Base-by-base conservation (phyloP, 2,329 filamentous ascomycete species). In the Sporothrix curviconia region DNA sequence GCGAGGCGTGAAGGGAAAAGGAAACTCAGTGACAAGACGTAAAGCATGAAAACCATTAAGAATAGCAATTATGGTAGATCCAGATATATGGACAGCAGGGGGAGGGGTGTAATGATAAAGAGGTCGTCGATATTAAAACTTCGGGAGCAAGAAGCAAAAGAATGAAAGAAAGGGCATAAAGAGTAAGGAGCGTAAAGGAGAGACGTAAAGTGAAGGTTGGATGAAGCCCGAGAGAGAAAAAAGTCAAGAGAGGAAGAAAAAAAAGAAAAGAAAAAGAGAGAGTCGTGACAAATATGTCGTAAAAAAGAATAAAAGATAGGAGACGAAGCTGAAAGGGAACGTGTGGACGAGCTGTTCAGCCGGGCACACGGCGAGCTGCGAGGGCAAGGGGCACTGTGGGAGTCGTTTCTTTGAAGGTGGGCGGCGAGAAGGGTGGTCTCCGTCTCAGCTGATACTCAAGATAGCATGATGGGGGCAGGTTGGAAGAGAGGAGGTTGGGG, bases 41-140 rank as follows among this genome's bases (percentile, higher is more conserved):
- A 22, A 58, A 50, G 58, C 60, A 61, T 61, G 43, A 60, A 57
- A 52, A 52, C 43, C 52, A 60, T 60, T 55, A 60, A 55, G 34
- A 56, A 55, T 39, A 47, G 50, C 25, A 42, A 59, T 56, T 55
- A 60, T 37, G 46, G 34, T 15, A 30, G 49, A 36, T 32, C 39
- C 46, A 46, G 51, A 47, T 40, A 28, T 40, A 42, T 42, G 42
- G 44, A 32, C 15, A 42, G 44, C 51, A 59, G 40, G 30, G 56
- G 52, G 50, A 50, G 52, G 57, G 52, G 57, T 24, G 57, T 55
- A 36, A 14, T 28, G 51, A 42, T 43, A 58, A 46, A 7, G 8
- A 40, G 40, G n/a, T 15, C 19, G 46, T 34, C 14, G 37, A 51
- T 57, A 52, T 51, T 28, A 43, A 51, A 47, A 42, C 5, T n/a